Evolutionary conservation across 179 eudicot species (phyloP), one percentile per base, ranked within the genome.

Genomic region (Patellifolia procumbens): DNA sequence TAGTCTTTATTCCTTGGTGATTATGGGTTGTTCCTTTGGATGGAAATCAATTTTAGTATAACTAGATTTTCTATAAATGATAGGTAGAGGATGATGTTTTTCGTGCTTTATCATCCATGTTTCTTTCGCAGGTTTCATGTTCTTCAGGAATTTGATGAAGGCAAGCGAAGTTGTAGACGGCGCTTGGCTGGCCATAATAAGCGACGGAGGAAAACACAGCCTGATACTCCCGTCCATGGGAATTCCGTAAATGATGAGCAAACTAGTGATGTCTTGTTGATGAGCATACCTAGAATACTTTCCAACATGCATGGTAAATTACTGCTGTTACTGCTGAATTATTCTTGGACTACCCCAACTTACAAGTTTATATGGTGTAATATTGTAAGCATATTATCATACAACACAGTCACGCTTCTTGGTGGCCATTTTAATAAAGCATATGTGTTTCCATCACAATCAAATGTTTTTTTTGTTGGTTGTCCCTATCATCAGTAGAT

Each of bases 121-220:
- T 75, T 39, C 77, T 9, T 81, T 48, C 52, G 72, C 85, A 92
- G 97, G 84, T 93, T 93, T 86, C 98, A 93, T 86, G 83, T 68
- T 70, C 97, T 93, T 70, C 82, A 89, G 79, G 97, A 90, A 79
- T 93, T 93, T 82, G 98, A 93, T 77, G 93, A 93, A 79, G 97
- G 93, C 34, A 93, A 90, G 85, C 81, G 89, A 81, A 81, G n/a
- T n/a, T n/a, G n/a, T n/a, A n/a, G n/a, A n/a, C n/a, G n/a, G n/a
- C n/a, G n/a, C n/a, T n/a, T n/a, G n/a, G n/a, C n/a, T n/a, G n/a
- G n/a, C n/a, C n/a, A n/a, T n/a, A n/a, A n/a, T n/a, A n/a, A n/a
- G n/a, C 81, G 98, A 49, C 81, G 98, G 69, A 88, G 98, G 82
- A 93, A 93, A 82, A 88, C 97, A 17, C 97, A 90, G 32, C 95